Base-by-base conservation (phyloP, 2,329 filamentous ascomycete species). In the Penicillium sumatraense region DNA sequence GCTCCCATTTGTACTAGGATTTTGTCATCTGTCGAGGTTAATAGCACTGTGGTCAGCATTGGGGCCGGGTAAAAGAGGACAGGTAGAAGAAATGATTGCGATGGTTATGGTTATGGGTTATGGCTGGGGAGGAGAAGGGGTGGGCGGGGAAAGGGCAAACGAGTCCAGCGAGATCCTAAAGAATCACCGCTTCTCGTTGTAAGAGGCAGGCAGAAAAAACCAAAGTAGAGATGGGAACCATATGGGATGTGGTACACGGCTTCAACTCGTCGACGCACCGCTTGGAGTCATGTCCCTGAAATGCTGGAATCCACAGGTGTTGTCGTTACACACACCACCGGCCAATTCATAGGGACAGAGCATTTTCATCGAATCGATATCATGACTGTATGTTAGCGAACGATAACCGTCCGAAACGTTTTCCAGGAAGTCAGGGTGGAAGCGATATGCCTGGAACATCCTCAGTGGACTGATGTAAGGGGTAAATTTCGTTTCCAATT, bases 341-440 rank as follows among this genome's bases (percentile, higher is more conserved):
- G 82, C 80, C 59, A 90, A 78, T 73, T 96, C 90, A 66, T 85
- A 88, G 33, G 86, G 88, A 74, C 95, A 99, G 46, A 98, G 70
- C 58, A 85, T 83, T 64, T 84, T 87, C 57, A 85, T 81, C 21
- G 87, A 81, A 71, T 97, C 87, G 75, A 99, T 96, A 64, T 87
- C 88, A 75, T 96, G 90, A 77, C 91, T 97, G 78, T 93, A 98
- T 40, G 93, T 98, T 79, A 96, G 82, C 61, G 95, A 98, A 70
- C 89, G 88, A 69, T 92, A 88, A 40, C 93, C 93, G 59, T 88
- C 89, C 53, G 85, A 72, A 54, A 96, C 86, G 53, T 85, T 79
- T 47, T 88, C 74, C 61, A 81, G 79, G 75, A 87, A 98, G 49
- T 84, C 80, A 27, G 91, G 90, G 70, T 98, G 93, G 71, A 93